Conservation (phyloP, 441 rosid species). For the Aleurites moluccanus region DNA sequence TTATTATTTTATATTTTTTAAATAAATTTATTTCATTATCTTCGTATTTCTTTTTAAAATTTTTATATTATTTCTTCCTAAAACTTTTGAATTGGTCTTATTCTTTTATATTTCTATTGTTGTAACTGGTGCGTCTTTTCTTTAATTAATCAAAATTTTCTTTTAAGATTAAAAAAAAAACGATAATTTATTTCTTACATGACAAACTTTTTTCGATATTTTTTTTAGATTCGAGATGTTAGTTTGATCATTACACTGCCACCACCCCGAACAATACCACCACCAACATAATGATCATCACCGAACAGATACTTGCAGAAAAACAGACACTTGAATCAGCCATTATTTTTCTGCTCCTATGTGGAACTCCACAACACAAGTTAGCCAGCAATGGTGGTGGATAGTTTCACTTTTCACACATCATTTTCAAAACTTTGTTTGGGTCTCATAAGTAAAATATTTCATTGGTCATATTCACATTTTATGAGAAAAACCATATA, state of each 20-base stretch:
- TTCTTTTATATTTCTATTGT: background rate
- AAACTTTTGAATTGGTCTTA: too few relatives aligned
- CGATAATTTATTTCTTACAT: too few relatives aligned
- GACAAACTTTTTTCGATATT: too few relatives aligned
- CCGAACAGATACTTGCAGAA: background rate
- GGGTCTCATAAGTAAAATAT: background rate
- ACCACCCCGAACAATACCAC: too few relatives aligned
- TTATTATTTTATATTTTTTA: too few relatives aligned
- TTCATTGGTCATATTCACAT: background rate
- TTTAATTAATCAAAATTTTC: too few relatives aligned
- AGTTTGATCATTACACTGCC: too few relatives aligned
- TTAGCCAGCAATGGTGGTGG: background rate
- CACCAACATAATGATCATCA: background rate
- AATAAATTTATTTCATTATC: too few relatives aligned
- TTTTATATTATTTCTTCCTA: too few relatives aligned
- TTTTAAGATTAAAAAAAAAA: too few relatives aligned
- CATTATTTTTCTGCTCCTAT: background rate
- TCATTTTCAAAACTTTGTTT: background rate
- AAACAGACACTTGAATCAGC: background rate
- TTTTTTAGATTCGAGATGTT: too few relatives aligned
- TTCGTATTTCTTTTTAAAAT: too few relatives aligned
- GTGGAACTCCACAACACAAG: background rate
- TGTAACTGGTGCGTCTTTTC: background rate
- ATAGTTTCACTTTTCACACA: background rate
- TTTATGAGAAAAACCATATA: background rate